These are phyloP conservation scores for Physaria fendleri DNA, from an alignment of 345 rosid genomes.

Conservation along the genomic window DNA sequence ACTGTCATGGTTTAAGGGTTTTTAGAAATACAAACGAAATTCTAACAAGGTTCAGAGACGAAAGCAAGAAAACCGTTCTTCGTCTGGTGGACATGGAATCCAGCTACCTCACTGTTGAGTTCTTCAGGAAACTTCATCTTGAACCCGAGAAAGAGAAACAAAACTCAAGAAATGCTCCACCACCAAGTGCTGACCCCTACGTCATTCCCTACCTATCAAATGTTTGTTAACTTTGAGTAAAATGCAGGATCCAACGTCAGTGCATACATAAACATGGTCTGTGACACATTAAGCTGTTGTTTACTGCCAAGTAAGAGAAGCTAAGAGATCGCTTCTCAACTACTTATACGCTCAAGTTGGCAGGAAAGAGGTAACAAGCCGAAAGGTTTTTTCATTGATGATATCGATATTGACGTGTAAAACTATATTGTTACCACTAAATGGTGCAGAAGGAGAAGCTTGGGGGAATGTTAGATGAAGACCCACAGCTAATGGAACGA, in stretches of 20 bases:
- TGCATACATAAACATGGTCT: constrained; percentile 86
- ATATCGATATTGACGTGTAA: no score
- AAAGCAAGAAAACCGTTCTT: constrained; percentile 77
- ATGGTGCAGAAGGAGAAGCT: constrained; percentile 76
- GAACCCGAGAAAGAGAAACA: constrained; percentile 74
- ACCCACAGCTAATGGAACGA: constrained; percentile 91
- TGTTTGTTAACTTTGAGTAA: background rate
- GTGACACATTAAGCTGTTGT: constrained; percentile 95
- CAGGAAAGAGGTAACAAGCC: constrained; percentile 96
- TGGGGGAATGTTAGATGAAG: constrained; percentile 92
- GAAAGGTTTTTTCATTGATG: no score
- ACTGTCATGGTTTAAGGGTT: no score
- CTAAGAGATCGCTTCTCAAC: constrained; percentile 86
- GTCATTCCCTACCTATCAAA: no score
- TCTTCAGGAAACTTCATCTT: constrained; percentile 83
- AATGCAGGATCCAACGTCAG: constrained; percentile 86
- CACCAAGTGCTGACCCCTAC: constrained; percentile 55
- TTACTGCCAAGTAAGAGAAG: constrained; percentile 89
- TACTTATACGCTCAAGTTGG: constrained; percentile 84
- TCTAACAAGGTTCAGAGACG: constrained; percentile 88
- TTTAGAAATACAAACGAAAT: no score
- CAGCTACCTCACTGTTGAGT: constrained; percentile 91
- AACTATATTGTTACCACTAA: background rate
- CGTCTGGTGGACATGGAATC: constrained; percentile 98
- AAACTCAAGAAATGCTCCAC: constrained; percentile 36